phyloP scores from a whole-genome alignment of 2,329 filamentous ascomycete genomes.

The Aspergillus clavatus region DNA sequence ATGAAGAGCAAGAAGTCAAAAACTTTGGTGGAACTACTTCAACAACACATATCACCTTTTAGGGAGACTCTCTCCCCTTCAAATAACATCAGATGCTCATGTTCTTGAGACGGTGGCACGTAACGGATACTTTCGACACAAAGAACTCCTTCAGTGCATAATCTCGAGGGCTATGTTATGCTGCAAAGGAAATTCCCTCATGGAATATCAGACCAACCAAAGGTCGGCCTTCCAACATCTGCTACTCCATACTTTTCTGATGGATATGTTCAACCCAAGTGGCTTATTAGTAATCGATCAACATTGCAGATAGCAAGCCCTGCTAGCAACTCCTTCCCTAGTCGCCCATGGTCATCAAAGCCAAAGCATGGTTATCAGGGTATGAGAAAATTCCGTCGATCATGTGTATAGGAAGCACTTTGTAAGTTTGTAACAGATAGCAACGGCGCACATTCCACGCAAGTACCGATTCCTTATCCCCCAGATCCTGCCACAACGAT shows the following conservation, averaged over 20 bases:
- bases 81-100: too few relatives aligned
- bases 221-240: not conserved
- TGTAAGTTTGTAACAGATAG: too few relatives aligned
- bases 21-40: not conserved
- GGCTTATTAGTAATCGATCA: constrained; percentile 9
- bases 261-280: constrained; percentile 4
- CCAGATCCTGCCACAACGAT: constrained; percentile 4
- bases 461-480: not conserved
- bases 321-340: constrained; percentile 9
- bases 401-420: constrained; percentile 2
- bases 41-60: not conserved
- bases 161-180: too few relatives aligned
- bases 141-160: too few relatives aligned
- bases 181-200: not conserved
- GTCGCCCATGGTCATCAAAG: constrained; percentile 7
- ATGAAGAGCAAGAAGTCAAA: not conserved
- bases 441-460: not conserved
- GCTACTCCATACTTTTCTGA: not conserved
- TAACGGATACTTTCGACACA: too few relatives aligned
- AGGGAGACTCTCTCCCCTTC: not conserved
- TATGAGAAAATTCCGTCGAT: not conserved
- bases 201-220: not conserved
- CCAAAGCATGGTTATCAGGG: constrained; percentile 4
- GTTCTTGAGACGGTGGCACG: too few relatives aligned
- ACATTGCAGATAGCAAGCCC: constrained; percentile 10